phyloP scores from a whole-genome alignment of 805 yeast species.

The Schizosaccharomyces cryophilus region DNA sequence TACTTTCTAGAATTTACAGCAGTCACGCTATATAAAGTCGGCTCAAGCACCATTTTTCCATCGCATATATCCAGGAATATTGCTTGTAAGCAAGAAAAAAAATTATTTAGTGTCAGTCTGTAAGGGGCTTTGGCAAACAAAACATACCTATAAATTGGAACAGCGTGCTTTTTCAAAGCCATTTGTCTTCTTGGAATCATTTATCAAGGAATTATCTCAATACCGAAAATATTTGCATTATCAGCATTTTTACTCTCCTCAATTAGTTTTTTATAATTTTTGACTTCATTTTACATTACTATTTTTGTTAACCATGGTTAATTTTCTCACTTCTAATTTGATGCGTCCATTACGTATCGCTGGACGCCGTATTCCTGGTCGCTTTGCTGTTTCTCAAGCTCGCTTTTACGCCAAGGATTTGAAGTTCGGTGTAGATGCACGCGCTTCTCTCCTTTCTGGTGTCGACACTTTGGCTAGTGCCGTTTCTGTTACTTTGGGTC shows the following conservation, averaged over 20 bases:
- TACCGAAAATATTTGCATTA: not conserved
- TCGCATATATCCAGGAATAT: too few species aligned
- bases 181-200: not conserved
- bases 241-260: not conserved
- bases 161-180: not conserved
- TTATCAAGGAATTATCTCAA: not conserved
- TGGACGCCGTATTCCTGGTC: not conserved
- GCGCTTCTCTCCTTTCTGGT: conserved; percentile 82
- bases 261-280: not conserved
- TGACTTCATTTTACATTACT: not conserved
- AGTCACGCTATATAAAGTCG: not conserved
- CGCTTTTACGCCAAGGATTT: conserved; percentile 34
- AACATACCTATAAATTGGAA: not conserved
- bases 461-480: conserved; percentile 90
- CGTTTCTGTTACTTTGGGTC: conserved; percentile 88
- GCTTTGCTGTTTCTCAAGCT: not conserved
- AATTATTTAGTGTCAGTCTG: not conserved
- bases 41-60: too few species aligned
- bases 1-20: not conserved
- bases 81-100: too few species aligned
- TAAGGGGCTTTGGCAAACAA: not conserved
- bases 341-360: not conserved
- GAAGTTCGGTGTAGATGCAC: conserved; percentile 90
- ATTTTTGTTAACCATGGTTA: not conserved
- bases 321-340: not conserved